Conservation (phyloP, 495 filamentous ascomycete species). For the Xylaria nigripes region DNA sequence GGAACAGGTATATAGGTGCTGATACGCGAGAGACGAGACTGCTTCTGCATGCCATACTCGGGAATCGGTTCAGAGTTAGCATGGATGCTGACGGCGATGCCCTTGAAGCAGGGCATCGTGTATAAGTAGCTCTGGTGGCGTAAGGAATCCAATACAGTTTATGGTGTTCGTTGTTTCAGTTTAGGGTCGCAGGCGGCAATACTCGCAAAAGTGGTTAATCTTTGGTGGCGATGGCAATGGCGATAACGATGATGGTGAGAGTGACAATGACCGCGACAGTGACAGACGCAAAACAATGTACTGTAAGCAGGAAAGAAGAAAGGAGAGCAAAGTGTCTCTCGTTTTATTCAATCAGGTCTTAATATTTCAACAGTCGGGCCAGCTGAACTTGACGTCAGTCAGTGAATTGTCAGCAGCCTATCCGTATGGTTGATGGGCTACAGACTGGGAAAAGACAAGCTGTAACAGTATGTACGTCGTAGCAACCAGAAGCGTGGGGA, state of each 20-base stretch:
- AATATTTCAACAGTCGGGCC: background rate
- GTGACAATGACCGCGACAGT: background rate
- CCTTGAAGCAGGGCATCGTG: constrained; percentile 94
- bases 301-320: background rate
- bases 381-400: background rate
- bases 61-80: constrained; percentile 79
- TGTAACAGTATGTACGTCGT: background rate
- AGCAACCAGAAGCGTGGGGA: background rate
- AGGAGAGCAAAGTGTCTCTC: background rate
- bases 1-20: constrained; percentile 95
- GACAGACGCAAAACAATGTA: background rate
- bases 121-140: background rate
- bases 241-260: background rate
- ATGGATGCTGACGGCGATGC: constrained; percentile 93
- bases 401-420: background rate
- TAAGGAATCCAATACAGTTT: background rate
- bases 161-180: background rate
- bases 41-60: constrained; percentile 91
- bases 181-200: background rate
- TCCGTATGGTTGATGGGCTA: background rate
- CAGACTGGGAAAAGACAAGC: background rate
- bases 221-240: background rate
- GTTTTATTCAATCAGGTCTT: background rate
- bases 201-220: background rate
- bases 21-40: constrained; percentile 82